Base-by-base conservation (phyloP, 768 basidiomycete genomes). In the Hirschioporus abietinus region DNA sequence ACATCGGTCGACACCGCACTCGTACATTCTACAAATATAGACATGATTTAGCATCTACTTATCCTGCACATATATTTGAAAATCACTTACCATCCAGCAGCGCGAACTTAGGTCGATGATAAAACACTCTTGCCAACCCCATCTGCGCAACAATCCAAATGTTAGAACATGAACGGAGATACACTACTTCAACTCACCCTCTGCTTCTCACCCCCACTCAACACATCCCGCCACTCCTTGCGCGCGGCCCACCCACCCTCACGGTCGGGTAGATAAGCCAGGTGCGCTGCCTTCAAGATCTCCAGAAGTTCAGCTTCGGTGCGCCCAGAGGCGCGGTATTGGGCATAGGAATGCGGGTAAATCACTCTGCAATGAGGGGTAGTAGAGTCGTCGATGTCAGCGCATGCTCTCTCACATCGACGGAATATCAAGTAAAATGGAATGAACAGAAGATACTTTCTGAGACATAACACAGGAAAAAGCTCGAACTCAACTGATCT, bases 181-280 rank as follows among this genome's bases (percentile, higher is more conserved):
- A 52, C 26, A 4, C 24, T 60, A 10, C 24, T 62, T 42, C 57
- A 7, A 73, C 85, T 52, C 67, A 91, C 90, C 72, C 96, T 78
- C 77, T 99, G 96, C 78, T 97, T 98, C 84, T 98, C 96, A 0
- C 96, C 96, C 0, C 96, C 96, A 71, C 93, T 95, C 72, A 96
- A 78, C 60, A 98, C 93, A 77, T 97, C 94, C 69, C 94, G 85
- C 96, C 96, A 99, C 76, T 98, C 96, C 77, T 97, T 98, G 73
- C 90, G 79, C 27, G 93, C 90, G 67, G 81, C 82, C 88, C 93
- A 92, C 0, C 96, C 95, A 0, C 96, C 96, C 75, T 97, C 96
- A 27, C 96, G 79, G 60, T 84, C 84, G 1, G 93, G 91, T 25
- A 98, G 75, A 74, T 98, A 98, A 20, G 83, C 90, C 68, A 99